A percentile compares a stretch with the other conserved stretches of the same genome.
These are phyloP conservation scores for Plasmopara halstedii DNA, from an alignment of 352 stramenopile species.

Conservation along the genomic window DNA sequence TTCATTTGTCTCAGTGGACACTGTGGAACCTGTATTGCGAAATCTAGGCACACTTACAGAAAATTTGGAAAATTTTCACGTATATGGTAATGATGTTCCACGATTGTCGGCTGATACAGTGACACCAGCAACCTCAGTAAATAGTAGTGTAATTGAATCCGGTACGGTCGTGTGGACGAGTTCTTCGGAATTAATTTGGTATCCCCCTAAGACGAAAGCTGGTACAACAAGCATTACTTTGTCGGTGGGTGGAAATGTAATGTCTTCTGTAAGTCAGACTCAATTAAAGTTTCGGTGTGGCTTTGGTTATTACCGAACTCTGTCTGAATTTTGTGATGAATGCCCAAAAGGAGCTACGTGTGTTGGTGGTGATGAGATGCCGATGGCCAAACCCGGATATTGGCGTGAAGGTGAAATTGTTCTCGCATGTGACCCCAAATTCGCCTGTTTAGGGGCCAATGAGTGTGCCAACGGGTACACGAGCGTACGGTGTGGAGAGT, in stretches of 20 bases:
- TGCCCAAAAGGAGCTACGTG: slow-evolving; percentile 45
- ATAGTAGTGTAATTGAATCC: slow-evolving; percentile 14
- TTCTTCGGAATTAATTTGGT: slow-evolving; percentile 38
- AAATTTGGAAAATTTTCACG: background rate
- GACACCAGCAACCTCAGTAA: slow-evolving; percentile 3
- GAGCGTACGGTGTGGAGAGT: slow-evolving; percentile 39
- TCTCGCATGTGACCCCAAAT: slow-evolving; percentile 43
- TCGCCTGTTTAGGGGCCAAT: slow-evolving; percentile 49
- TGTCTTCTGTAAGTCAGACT: slow-evolving; percentile 48
- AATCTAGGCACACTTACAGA: slow-evolving; percentile 1
- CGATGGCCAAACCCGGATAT: slow-evolving; percentile 38
- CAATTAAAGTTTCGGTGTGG: slow-evolving; percentile 62
- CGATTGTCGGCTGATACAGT: slow-evolving; percentile 5
- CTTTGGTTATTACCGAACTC: slow-evolving; percentile 41
- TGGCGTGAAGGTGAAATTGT: slow-evolving; percentile 52
- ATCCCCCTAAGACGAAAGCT: slow-evolving; percentile 50
- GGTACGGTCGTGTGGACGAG: slow-evolving; percentile 44
- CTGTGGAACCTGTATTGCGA: slow-evolving; percentile 11
- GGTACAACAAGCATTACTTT: slow-evolving; percentile 45
- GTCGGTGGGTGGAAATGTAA: slow-evolving; percentile 49
- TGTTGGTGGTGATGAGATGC: slow-evolving; percentile 37
- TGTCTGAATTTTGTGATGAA: slow-evolving; percentile 35
- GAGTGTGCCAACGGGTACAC: slow-evolving; percentile 37
- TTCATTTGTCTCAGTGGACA: slow-evolving; percentile 21
- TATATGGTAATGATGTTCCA: slow-evolving; percentile 1